Base-by-base conservation (phyloP, 768 basidiomycete genomes). In the Mycena chlorophos region DNA sequence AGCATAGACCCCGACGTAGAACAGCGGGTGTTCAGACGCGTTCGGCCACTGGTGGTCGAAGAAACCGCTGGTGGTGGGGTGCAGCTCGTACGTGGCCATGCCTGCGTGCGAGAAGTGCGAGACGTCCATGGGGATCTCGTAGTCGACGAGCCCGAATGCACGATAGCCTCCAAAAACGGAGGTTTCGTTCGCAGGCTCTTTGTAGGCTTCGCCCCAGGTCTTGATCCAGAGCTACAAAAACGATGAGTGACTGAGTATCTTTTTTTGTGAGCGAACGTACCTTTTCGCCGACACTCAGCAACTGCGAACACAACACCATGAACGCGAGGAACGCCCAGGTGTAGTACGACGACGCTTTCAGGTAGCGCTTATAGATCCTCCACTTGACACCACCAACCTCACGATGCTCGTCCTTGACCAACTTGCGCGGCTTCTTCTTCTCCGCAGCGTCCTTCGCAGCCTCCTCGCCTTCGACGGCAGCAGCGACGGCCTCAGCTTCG, bases 321-420 rank as follows among this genome's bases (percentile, higher is more conserved):
- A 74, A 55, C 12, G 67, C 68, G n/a, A 87, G 71, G 63, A 85
- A 77, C 6, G 38, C 69, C 86, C 87, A 89, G 1, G 83, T 86
- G 78, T 78, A 84, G 60, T 87, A 89, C 0, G 85, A 87, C 84
- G 88, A 88, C 17, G 85, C 87, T 66, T 84, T 78, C 58, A 93
- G 66, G 64, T 94, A 91, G 4, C 81, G 75, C 31, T 83, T 80
- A 56, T 87, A 87, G 25, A 86, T 77, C 4, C 73, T 70, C 88
- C 90, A 93, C 65, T 90, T 91, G 26, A 95, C 92, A 34, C 87
- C 85, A 1, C 92, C 94, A 3, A 78, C 79, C 62, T 90, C 89
- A 42, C 92, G 69, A 56, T 91, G 87, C 66, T 94, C 91, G 46
- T 93, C 45, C 26, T 46, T 46, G 23, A 46, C 25, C 8, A 46